Base-by-base conservation (phyloP, 495 filamentous ascomycete genomes). In the Podospora anserina region DNA sequence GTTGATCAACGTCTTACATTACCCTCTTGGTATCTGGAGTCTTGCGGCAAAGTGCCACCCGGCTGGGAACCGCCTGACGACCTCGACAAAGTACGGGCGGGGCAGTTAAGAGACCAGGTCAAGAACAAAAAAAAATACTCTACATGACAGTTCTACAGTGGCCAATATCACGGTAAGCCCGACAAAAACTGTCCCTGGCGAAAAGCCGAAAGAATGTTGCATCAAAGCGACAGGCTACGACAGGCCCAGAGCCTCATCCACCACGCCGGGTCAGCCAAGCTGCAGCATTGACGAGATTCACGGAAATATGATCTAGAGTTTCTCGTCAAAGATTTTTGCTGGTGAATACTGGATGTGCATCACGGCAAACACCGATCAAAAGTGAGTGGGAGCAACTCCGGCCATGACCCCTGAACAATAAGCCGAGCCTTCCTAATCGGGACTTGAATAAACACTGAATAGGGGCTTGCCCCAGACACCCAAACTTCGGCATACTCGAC, bases 391-490 rank as follows among this genome's bases (percentile, higher is more conserved):
- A 18, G 55, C 55, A 26, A n/a, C n/a, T 26, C 23, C 23, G n/a
- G 55, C 55, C 55, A 18, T 58, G n/a, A 19, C 55, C 55, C 34
- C 26, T 64, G 27, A 30, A 19, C 27, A 65, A 53, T 19, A 23
- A 19, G 15, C 62, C 3, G 56, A 34, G 6, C 30, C 67, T 73
- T 72, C 75, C 75, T 56, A 71, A 75, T 71, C 54, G 58, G 75
- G 79, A 60, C 72, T 23, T 78, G 70, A 80, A 80, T 79, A 81
- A 75, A 74, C 73, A 69, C 62, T 72, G 27, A 75, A 75, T 71
- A 76, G 61, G 65, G 55, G 55, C 6, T 5, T 5, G 23, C 55
- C 13, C 55, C 18, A 58, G 6, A 4, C 18, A 13, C 55, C 54
- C 58, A 11, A 16, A 49, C 13, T 49, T 11, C 39, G 15, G 39